These are phyloP conservation scores for Colletotrichum sp. DNA, from an alignment of 2,329 filamentous ascomycete species.

Conservation along the genomic window DNA sequence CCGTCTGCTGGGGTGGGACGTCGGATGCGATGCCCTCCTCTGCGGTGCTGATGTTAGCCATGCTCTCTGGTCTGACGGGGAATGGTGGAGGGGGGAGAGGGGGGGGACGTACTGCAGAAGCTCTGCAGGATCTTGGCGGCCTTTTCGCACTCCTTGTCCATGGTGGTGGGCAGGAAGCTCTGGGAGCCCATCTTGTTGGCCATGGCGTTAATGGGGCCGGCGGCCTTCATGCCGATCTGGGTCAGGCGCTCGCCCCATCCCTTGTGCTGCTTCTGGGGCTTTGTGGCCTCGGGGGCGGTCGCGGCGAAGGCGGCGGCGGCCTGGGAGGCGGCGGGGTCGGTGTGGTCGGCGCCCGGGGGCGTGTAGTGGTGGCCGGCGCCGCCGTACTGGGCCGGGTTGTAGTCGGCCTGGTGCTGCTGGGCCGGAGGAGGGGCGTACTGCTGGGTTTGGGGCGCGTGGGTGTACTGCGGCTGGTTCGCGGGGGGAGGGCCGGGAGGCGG, in stretches of 20 bases:
- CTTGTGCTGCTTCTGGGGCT: conserved; percentile 15
- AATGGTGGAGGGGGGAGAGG: too few relatives aligned
- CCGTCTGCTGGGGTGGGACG: conserved; percentile 24
- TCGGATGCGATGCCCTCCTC: conserved; percentile 59
- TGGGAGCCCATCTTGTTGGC: conserved; percentile 84
- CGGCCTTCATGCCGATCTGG: conserved; percentile 50
- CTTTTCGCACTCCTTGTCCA: conserved; percentile 92
- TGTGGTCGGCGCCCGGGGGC: conserved; percentile 1
- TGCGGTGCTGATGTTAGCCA: conserved; percentile 25
- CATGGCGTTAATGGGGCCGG: conserved; percentile 79
- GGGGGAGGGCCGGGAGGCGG: conserved; percentile 18
- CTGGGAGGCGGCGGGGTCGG: conserved; percentile 1
- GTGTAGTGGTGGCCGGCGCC: conserved; percentile 12
- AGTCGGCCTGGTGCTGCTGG: conserved; percentile 3
- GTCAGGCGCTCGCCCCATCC: conserved; percentile 19
- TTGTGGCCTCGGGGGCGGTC: not conserved
- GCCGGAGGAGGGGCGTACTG: not conserved
- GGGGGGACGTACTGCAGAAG: conserved; percentile 76
- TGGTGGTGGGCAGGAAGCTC: conserved; percentile 83
- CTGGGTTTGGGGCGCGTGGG: conserved; percentile 7
- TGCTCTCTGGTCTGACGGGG: conserved; percentile 4
- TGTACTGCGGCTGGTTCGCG: conserved; percentile 12
- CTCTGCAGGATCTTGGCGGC: conserved; percentile 82
- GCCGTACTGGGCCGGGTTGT: conserved; percentile 16
- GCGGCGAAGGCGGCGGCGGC: not conserved